Base-by-base conservation (phyloP, 2,329 filamentous ascomycete genomes). In the Nemania sp. region DNA sequence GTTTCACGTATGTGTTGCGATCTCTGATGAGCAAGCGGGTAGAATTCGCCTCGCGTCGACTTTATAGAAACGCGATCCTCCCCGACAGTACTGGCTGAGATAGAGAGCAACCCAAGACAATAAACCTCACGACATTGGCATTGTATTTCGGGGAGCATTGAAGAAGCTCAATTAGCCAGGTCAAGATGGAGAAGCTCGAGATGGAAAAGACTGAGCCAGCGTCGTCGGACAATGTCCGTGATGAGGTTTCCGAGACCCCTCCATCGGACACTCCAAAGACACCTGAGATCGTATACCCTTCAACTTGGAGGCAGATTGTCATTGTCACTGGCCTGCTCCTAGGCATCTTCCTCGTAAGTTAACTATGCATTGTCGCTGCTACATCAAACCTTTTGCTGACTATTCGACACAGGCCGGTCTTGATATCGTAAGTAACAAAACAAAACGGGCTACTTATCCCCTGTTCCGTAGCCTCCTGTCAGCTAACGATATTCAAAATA, bases 311-410 rank as follows among this genome's bases (percentile, higher is more conserved):
- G 8, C 66, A 68, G n/a, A 49, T 24, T 8, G 22, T 52, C 27
- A 68, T 64, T 38, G 43, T 68, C 18, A 38, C 52, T 11, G 66
- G 66, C 8, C 49, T 68, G 8, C 56, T 68, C 1, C 43, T 61
- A 0, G 61, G 61, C 15, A 64, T 68, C 11, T 61, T 68, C 41
- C 60, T 68, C 22, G 66, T 64, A 20, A 64, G 61, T 62, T 27
- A 13, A 22, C 5, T 11, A 5, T 43, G 10, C 55, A 5, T 15
- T 10, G 15, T 3, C 13, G 7, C 8, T 6, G 5, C 5, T 10
- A 11, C 11, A 41, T 41, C 35, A 41, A 41, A 3, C 11, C 7
- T 26, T 13, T n/a, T n/a, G 18, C 20, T n/a, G 13, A 41, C 15
- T 35, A n/a, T 20, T 55, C 15, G 35, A 11, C 15, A 15, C 49